These are phyloP conservation scores for Kodamaea sagamina DNA, from an alignment of 805 yeast species.

Conservation along the genomic window DNA sequence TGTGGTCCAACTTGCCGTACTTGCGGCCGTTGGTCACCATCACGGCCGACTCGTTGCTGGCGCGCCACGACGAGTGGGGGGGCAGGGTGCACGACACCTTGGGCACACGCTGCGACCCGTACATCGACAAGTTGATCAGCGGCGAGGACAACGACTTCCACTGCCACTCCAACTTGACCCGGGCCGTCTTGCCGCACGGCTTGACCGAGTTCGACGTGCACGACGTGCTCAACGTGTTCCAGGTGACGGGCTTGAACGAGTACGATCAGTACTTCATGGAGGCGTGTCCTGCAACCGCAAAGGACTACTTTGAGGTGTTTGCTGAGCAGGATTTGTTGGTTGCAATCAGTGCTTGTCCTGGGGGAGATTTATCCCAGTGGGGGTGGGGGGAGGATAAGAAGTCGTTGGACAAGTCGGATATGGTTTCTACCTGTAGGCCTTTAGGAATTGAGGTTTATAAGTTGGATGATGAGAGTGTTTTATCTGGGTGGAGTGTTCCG, in stretches of 20 bases:
- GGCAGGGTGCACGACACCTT: constrained; percentile 65
- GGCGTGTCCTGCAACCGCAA: constrained; percentile 59
- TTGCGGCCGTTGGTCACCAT: constrained; percentile 54
- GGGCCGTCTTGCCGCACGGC: constrained; percentile 61
- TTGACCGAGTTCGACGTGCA: constrained; percentile 67
- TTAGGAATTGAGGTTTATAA: constrained; percentile 61
- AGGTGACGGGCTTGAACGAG: constrained; percentile 57
- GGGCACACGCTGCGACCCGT: constrained; percentile 72
- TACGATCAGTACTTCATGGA: constrained; percentile 71
- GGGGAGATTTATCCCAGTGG: constrained; percentile 65
- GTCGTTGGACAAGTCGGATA: constrained; percentile 46
- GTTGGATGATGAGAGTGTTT: constrained; percentile 47
- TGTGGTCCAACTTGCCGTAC: constrained; percentile 66
- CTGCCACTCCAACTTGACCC: constrained; percentile 63
- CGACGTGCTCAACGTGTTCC: constrained; percentile 65
- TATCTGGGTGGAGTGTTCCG: constrained; percentile 55
- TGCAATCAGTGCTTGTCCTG: constrained; percentile 58
- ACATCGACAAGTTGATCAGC: constrained; percentile 61
- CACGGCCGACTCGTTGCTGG: constrained; percentile 56
- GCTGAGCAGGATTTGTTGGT: constrained; percentile 66
- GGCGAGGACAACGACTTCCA: constrained; percentile 65
- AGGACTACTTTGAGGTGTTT: constrained; percentile 64
- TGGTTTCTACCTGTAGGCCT: constrained; percentile 45
- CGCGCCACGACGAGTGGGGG: constrained; percentile 64
- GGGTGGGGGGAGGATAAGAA: constrained; percentile 67